These are phyloP conservation scores for Saccharomycopsis schoenii DNA, from an alignment of 805 yeast genomes.

Conservation along the genomic window DNA sequence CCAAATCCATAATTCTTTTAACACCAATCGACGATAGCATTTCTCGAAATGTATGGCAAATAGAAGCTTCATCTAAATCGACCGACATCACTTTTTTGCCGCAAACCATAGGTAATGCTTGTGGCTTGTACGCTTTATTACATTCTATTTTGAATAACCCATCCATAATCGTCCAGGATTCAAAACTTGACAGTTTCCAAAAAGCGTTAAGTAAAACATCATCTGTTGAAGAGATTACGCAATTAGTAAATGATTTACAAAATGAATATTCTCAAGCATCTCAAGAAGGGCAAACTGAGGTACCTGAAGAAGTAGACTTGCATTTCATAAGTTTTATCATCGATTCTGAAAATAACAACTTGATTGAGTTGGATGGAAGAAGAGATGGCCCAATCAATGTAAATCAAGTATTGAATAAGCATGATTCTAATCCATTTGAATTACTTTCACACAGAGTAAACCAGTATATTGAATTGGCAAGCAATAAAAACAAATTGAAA, in stretches of 20 bases:
- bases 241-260: slow-evolving; percentile 39
- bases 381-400: slow-evolving; percentile 64
- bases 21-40: slow-evolving; percentile 61
- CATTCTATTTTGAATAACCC: slow-evolving; percentile 44
- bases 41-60: slow-evolving; percentile 22
- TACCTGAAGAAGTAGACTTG: slow-evolving; percentile 50
- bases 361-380: slow-evolving; percentile 87
- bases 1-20: slow-evolving; percentile 61
- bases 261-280: slow-evolving; percentile 33
- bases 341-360: slow-evolving; percentile 38
- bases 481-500: slow-evolving; percentile 46
- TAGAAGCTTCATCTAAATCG: slow-evolving; percentile 32
- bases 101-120: slow-evolving; percentile 80
- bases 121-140: slow-evolving; percentile 84
- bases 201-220: slow-evolving; percentile 38
- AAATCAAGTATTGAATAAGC: slow-evolving; percentile 31
- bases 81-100: slow-evolving; percentile 58
- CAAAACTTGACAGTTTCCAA: slow-evolving; percentile 28
- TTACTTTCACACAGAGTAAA: slow-evolving; percentile 45
- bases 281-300: slow-evolving; percentile 52
- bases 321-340: slow-evolving; percentile 75
- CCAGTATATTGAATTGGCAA: slow-evolving; percentile 55
- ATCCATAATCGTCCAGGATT: neutral
- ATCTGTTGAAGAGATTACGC: slow-evolving; percentile 31
- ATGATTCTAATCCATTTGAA: slow-evolving; percentile 43